Evolutionary conservation across 2,329 filamentous ascomycete genomes (phyloP).

Genomic region (Ophiostoma sp.): DNA sequence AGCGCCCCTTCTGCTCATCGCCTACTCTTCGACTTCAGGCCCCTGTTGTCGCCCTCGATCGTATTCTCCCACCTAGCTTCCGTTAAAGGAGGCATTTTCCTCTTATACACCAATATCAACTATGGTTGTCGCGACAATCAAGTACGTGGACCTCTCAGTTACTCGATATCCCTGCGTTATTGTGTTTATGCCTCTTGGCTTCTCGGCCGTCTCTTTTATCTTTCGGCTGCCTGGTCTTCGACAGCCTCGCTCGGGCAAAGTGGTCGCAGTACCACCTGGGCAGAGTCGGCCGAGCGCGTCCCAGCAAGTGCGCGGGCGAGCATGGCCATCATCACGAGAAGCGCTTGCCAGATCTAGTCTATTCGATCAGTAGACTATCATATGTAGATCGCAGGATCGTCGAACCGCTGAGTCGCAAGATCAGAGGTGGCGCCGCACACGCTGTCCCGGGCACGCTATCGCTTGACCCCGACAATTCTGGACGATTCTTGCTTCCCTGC

Average conservation of each 20-base stretch:
- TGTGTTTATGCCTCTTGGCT: background rate
- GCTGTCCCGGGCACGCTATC: too few relatives aligned
- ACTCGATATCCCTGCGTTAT: background rate
- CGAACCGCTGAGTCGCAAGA: background rate
- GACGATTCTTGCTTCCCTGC: background rate
- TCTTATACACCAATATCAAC: background rate
- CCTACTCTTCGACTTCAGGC: slow-evolving; percentile 10
- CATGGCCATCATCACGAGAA: background rate
- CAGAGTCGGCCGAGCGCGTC: background rate
- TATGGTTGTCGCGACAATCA: slow-evolving; percentile 60
- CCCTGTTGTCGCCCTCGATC: slow-evolving; percentile 3
- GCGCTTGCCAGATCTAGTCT: too few relatives aligned
- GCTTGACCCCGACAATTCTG: too few relatives aligned
- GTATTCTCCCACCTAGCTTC: background rate
- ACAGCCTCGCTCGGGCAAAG: background rate
- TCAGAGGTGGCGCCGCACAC: too few relatives aligned
- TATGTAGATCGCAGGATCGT: background rate
- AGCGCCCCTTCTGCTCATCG: slow-evolving; percentile 5
- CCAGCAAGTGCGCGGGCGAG: background rate
- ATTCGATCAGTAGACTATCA: background rate
- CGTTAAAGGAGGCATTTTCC: background rate
- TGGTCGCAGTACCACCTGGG: background rate
- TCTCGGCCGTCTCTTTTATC: background rate
- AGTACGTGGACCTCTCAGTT: slow-evolving; percentile 42
- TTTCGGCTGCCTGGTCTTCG: background rate